These are phyloP conservation scores for Rhodomyrtus tomentosa DNA, from an alignment of 345 rosid species.

Conservation along the genomic window DNA sequence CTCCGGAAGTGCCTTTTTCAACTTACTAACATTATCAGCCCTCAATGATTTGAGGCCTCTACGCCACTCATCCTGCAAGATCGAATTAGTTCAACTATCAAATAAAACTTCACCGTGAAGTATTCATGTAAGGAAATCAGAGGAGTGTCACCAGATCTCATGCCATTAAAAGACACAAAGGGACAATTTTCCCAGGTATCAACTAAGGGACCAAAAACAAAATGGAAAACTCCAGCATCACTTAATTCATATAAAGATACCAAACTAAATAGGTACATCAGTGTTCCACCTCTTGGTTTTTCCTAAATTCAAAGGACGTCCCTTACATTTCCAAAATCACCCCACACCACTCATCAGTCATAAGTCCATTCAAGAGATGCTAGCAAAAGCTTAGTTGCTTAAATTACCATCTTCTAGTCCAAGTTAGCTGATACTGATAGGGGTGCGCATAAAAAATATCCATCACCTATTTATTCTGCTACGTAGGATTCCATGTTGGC, in stretches of 20 bases:
- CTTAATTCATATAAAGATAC: neutral
- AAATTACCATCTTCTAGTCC: neutral
- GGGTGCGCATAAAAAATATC: neutral
- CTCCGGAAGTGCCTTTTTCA: conserved; percentile 64
- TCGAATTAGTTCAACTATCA: neutral
- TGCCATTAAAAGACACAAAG: neutral
- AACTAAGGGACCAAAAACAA: neutral
- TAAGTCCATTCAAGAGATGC: neutral
- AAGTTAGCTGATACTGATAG: neutral
- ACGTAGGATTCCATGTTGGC: neutral
- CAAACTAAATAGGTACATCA: neutral
- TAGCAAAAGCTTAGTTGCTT: neutral
- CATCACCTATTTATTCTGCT: neutral
- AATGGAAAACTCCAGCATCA: neutral
- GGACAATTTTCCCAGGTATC: neutral
- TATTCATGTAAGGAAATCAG: neutral
- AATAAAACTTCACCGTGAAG: neutral
- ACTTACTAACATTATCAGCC: conserved; percentile 52
- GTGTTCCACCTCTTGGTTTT: neutral
- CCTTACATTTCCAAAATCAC: neutral
- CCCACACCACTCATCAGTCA: neutral
- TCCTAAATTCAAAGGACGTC: neutral
- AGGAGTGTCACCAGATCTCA: neutral
- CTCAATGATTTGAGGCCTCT: conserved; percentile 65
- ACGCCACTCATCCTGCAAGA: conserved; percentile 81